Conservation (phyloP, 169 alveolate species). For the Amoebophrya sp. region DNA sequence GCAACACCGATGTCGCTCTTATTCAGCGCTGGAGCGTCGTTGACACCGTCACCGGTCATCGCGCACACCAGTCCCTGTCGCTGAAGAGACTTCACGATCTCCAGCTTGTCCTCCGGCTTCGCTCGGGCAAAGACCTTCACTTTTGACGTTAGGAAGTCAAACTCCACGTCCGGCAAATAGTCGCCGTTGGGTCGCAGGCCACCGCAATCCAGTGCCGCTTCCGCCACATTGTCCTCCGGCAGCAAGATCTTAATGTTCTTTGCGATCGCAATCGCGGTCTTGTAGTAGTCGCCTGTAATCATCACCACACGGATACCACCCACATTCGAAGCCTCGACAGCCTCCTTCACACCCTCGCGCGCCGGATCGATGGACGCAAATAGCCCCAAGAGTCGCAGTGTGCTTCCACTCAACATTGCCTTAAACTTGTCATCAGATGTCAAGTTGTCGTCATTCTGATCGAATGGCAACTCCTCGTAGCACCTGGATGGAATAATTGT, state of each 20-base stretch:
- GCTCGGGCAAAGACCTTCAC: slow-evolving; percentile 80
- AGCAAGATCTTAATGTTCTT: slow-evolving; percentile 66
- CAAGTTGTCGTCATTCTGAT: slow-evolving; percentile 37
- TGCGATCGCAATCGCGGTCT: slow-evolving; percentile 95
- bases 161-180: background rate
- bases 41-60: slow-evolving; percentile 89
- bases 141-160: background rate
- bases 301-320: slow-evolving; percentile 97
- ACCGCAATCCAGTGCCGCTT: slow-evolving; percentile 41
- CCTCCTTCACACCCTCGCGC: slow-evolving; percentile 93
- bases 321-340: slow-evolving; percentile 82
- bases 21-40: slow-evolving; percentile 90
- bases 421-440: slow-evolving; percentile 37
- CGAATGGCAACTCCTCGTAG: slow-evolving; percentile 40
- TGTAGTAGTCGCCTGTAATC: slow-evolving; percentile 98
- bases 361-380: slow-evolving; percentile 91
- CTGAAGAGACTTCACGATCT: slow-evolving; percentile 59
- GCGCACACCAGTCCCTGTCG: slow-evolving; percentile 72
- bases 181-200: slow-evolving; percentile 41
- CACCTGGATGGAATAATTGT: background rate
- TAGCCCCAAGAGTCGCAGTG: slow-evolving; percentile 59
- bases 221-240: slow-evolving; percentile 42
- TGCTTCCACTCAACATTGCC: slow-evolving; percentile 29
- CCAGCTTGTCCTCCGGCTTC: slow-evolving; percentile 81
- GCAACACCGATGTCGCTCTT: slow-evolving; percentile 89